Percentiles rank a stretch among this genome's conserved stretches.
Conservation (phyloP, 768 basidiomycete species). For the Mycena alexandri region DNA sequence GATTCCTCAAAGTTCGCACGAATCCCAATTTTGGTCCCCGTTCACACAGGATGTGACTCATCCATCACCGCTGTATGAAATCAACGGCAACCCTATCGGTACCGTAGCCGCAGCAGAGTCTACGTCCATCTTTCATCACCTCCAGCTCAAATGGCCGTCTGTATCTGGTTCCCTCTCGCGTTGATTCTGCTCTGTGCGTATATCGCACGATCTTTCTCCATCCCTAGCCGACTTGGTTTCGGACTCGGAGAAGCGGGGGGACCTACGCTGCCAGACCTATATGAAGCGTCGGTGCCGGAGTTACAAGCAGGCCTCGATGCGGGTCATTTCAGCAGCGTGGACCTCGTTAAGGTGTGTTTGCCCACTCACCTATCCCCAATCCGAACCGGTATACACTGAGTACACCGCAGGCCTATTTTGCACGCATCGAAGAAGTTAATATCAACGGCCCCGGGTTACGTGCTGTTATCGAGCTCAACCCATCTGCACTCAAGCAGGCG, state of each 20-base stretch:
- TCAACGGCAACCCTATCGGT: too few relatives aligned
- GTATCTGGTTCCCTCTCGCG: slow-evolving; percentile 15
- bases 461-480: slow-evolving; percentile 71
- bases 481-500: slow-evolving; percentile 65
- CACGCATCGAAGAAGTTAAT: slow-evolving; percentile 79
- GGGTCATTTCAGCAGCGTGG: slow-evolving; percentile 67
- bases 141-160: slow-evolving; percentile 1
- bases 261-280: slow-evolving; percentile 62
- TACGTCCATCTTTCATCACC: background rate
- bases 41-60: too few relatives aligned
- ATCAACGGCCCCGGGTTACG: slow-evolving; percentile 56
- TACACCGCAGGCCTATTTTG: slow-evolving; percentile 78
- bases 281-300: slow-evolving; percentile 69
- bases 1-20: too few relatives aligned
- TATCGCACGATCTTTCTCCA: slow-evolving; percentile 15
- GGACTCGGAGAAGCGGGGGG: background rate
- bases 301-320: slow-evolving; percentile 65
- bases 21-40: too few relatives aligned
- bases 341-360: slow-evolving; percentile 67
- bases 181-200: slow-evolving; percentile 20
- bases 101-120: too few relatives aligned
- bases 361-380: background rate
- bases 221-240: background rate
- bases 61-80: too few relatives aligned
- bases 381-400: too few relatives aligned